Conservation (phyloP, 352 stramenopile genomes). For the Phytophthora colocasiae region DNA sequence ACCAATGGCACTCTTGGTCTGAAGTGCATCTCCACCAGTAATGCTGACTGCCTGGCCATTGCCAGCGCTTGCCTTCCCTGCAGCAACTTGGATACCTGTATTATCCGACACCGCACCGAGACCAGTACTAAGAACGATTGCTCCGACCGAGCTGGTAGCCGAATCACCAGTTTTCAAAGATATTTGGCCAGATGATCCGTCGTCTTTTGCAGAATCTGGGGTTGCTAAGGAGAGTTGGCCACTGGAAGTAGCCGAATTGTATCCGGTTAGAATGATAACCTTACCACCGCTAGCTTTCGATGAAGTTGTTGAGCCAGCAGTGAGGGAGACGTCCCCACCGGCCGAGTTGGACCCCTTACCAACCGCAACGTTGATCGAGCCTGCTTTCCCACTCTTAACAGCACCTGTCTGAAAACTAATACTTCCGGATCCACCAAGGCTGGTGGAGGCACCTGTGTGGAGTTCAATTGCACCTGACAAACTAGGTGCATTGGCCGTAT, state of each 20-base stretch:
- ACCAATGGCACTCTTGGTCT: slow-evolving; percentile 44
- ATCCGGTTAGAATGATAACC: slow-evolving; percentile 51
- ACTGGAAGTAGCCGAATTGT: slow-evolving; percentile 47
- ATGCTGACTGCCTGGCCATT: slow-evolving; percentile 50
- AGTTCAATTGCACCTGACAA: slow-evolving; percentile 45
- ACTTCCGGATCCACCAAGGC: slow-evolving; percentile 49
- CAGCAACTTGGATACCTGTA: slow-evolving; percentile 46
- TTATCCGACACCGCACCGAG: slow-evolving; percentile 41
- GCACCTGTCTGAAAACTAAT: slow-evolving; percentile 54
- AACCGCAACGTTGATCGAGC: slow-evolving; percentile 54
- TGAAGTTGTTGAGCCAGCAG: slow-evolving; percentile 43
- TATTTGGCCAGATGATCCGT: slow-evolving; percentile 48
- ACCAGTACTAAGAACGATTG: slow-evolving; percentile 61
- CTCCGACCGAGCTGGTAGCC: slow-evolving; percentile 38
- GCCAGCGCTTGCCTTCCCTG: slow-evolving; percentile 42
- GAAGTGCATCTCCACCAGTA: slow-evolving; percentile 46
- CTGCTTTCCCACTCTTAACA: slow-evolving; percentile 43
- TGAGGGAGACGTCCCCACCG: slow-evolving; percentile 56
- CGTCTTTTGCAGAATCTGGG: slow-evolving; percentile 41
- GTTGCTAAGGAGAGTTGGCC: slow-evolving; percentile 53
- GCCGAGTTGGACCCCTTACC: slow-evolving; percentile 39
- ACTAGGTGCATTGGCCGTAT: slow-evolving; percentile 38
- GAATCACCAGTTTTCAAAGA: slow-evolving; percentile 52
- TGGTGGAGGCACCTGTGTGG: slow-evolving; percentile 42
- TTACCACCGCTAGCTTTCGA: slow-evolving; percentile 46